Evolutionary conservation across 139 green algal genomes (phyloP).

Genomic region (Yamagishiella unicocca): DNA sequence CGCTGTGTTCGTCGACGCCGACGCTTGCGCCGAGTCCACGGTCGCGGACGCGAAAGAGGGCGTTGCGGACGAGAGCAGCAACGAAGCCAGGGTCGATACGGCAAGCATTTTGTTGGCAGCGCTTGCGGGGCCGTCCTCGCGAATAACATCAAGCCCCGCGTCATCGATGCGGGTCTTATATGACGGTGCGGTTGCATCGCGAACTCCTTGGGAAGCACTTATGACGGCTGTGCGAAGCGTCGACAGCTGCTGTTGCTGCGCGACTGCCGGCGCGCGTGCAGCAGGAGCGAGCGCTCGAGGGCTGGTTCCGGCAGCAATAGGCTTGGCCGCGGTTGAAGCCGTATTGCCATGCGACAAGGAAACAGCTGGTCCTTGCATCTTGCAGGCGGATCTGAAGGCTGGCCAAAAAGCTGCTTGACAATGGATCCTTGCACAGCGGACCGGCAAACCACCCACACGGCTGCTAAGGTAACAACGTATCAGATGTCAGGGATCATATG

Average conservation of each 20-base stretch:
- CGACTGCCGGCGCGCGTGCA: background rate
- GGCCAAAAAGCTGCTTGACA: too few relatives aligned
- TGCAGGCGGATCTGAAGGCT: too few relatives aligned
- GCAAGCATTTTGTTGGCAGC: background rate
- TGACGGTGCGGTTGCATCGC: background rate
- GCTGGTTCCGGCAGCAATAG: background rate
- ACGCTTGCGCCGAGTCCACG: background rate
- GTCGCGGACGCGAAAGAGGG: background rate
- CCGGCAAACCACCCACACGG: too few relatives aligned
- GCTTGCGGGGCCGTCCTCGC: background rate
- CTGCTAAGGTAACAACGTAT: too few relatives aligned
- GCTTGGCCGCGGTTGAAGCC: too few relatives aligned
- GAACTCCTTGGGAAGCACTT: background rate
- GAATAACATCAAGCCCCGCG: background rate
- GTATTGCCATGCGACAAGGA: too few relatives aligned
- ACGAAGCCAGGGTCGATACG: background rate
- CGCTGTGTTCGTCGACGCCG: background rate
- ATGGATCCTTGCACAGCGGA: too few relatives aligned
- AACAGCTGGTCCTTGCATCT: too few relatives aligned
- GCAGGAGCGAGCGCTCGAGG: background rate
- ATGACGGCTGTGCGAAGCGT: background rate
- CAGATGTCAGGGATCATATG: too few relatives aligned
- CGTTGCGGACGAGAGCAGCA: slow-evolving; percentile 13
- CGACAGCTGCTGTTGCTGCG: background rate
- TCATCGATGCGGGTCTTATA: background rate